Conservation (phyloP, 345 rosid genomes). For the Syzygium aromaticum region DNA sequence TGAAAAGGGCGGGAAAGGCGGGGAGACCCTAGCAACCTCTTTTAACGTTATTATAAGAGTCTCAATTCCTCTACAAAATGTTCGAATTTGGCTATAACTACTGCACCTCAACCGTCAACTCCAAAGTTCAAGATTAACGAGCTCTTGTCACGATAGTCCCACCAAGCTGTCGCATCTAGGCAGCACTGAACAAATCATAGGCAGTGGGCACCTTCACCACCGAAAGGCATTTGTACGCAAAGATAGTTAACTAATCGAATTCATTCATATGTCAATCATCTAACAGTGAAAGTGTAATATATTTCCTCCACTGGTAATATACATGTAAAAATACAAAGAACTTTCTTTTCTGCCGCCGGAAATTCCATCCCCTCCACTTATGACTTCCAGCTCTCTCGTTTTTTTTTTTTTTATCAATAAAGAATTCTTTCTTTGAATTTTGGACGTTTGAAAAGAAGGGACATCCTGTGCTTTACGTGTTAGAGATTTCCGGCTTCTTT, state of each 20-base stretch:
- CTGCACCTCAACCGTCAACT: neutral
- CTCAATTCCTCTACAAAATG: neutral
- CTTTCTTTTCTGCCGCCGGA: neutral
- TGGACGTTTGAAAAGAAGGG: neutral
- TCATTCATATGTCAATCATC: neutral
- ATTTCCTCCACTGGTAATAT: neutral
- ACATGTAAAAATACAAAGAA: neutral
- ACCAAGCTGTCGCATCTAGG: too few species aligned
- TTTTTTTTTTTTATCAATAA: neutral
- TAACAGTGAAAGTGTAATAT: neutral
- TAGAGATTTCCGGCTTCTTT: neutral
- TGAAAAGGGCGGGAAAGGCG: neutral
- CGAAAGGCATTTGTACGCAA: too few species aligned
- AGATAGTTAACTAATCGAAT: too few species aligned
- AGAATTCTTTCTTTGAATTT: neutral
- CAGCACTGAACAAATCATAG: too few species aligned
- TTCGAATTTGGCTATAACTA: neutral
- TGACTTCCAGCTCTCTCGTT: neutral
- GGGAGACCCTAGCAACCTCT: neutral
- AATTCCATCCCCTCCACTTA: neutral
- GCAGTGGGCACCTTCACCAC: too few species aligned
- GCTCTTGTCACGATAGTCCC: too few species aligned
- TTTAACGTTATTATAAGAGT: neutral
- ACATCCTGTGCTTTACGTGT: neutral
- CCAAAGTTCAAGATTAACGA: fast-evolving